Evolutionary conservation across 345 rosid species (phyloP).

Genomic region (Eucalyptus grandis): DNA sequence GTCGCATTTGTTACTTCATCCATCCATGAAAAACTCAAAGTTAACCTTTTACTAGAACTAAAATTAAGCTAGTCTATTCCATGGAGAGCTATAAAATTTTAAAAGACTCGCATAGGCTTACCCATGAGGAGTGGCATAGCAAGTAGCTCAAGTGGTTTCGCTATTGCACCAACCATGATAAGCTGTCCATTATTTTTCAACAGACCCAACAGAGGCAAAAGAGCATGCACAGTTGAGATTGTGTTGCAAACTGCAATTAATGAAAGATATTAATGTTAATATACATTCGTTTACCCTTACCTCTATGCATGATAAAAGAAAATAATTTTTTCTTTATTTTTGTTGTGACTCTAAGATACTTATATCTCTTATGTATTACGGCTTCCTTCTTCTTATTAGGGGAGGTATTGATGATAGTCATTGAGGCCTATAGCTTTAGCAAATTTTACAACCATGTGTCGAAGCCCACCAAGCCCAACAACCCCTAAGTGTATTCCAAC

Average conservation of each 20-base stretch:
- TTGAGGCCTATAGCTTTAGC: conserved; percentile 33
- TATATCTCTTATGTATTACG: conserved; percentile 9
- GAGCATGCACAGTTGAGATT: conserved; percentile 25
- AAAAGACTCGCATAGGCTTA: not conserved
- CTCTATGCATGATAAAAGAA: not conserved
- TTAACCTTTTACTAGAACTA: not conserved
- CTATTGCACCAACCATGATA: conserved; percentile 33
- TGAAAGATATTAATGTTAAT: not conserved
- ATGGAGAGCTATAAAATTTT: not conserved
- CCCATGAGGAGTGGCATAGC: conserved; percentile 11
- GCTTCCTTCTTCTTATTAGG: conserved; percentile 27
- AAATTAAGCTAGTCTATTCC: not conserved
- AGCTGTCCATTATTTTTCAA: conserved; percentile 38
- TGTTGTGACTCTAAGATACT: not conserved
- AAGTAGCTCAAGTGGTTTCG: conserved; percentile 26
- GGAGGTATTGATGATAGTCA: conserved; percentile 35
- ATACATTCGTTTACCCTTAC: not conserved
- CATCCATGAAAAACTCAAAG: not conserved
- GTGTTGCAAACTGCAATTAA: conserved; percentile 10
- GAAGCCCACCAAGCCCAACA: conserved; percentile 37
- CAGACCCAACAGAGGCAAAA: conserved; percentile 28
- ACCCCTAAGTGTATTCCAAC: conserved; percentile 18
- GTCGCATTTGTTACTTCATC: not conserved
- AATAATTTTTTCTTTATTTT: not conserved
- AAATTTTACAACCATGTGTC: conserved; percentile 33